phyloP scores from a whole-genome alignment of 2,329 filamentous ascomycete genomes.

The Botrytis deweyae region DNA sequence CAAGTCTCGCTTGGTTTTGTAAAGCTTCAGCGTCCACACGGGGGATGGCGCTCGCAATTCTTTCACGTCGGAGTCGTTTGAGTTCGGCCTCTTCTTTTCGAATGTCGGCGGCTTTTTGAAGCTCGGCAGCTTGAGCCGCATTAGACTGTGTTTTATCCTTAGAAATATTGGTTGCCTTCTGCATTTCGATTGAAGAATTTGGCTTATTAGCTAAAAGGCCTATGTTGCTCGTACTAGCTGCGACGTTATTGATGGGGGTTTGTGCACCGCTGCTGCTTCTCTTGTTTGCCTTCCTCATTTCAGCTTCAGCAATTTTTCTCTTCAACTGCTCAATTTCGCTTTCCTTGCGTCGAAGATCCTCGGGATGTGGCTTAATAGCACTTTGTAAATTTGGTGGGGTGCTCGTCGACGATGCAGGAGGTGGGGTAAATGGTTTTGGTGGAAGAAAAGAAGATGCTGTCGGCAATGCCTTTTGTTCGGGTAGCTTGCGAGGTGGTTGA shows the following conservation, averaged over 20 bases:
- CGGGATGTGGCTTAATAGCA: slow-evolving; percentile 31
- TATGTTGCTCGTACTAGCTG: slow-evolving; percentile 20
- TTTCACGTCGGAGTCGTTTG: slow-evolving; percentile 37
- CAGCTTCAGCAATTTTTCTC: slow-evolving; percentile 40
- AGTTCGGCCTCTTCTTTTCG: slow-evolving; percentile 33
- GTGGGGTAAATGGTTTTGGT: slow-evolving; percentile 38
- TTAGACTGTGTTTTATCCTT: slow-evolving; percentile 28
- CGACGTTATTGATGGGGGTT: slow-evolving; percentile 30
- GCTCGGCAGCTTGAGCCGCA: slow-evolving; percentile 33
- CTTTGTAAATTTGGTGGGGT: slow-evolving; percentile 32
- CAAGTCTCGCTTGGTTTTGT: slow-evolving; percentile 34
- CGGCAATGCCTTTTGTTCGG: slow-evolving; percentile 27
- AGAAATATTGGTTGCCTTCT: slow-evolving; percentile 31
- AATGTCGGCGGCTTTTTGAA: slow-evolving; percentile 31
- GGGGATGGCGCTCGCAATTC: slow-evolving; percentile 38
- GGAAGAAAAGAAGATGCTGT: slow-evolving; percentile 46
- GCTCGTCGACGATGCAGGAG: slow-evolving; percentile 28
- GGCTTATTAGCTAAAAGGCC: slow-evolving; percentile 28
- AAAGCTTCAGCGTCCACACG: slow-evolving; percentile 40
- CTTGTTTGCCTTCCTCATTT: slow-evolving; percentile 34
- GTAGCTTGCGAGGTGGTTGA: slow-evolving; percentile 28
- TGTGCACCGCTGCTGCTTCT: slow-evolving; percentile 34
- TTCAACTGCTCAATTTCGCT: slow-evolving; percentile 62
- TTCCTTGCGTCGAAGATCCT: slow-evolving; percentile 52
- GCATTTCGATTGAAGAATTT: slow-evolving; percentile 34